Evolutionary conservation across 2,329 filamentous ascomycete species (phyloP).

Genomic region (Fusarium sterilihyphosum): DNA sequence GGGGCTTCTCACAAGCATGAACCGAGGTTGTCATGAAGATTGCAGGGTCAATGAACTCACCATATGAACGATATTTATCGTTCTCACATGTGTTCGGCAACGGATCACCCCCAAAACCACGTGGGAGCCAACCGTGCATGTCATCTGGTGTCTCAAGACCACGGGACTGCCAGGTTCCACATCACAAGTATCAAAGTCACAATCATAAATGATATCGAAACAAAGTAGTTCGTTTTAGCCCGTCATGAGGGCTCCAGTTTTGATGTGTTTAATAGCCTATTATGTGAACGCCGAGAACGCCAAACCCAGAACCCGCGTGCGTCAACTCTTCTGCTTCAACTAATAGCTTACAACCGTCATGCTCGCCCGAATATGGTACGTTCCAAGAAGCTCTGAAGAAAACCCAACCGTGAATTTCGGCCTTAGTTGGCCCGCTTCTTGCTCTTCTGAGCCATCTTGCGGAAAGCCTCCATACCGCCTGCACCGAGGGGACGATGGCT

Average conservation of each 20-base stretch:
- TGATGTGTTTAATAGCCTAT: constrained; percentile 15
- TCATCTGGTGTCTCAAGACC: constrained; percentile 13
- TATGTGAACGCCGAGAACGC: constrained; percentile 39
- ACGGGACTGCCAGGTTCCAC: background rate
- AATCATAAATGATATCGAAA: background rate
- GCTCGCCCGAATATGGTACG: background rate
- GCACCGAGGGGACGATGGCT: constrained; percentile 70
- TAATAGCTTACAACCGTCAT: constrained; percentile 32
- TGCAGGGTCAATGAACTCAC: background rate
- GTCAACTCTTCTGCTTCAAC: constrained; percentile 30
- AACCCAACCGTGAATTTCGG: background rate
- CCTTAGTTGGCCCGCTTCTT: constrained; percentile 58
- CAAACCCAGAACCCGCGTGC: constrained; percentile 25
- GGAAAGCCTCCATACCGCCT: constrained; percentile 71
- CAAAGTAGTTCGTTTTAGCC: constrained; percentile 2
- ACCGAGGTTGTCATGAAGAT: background rate
- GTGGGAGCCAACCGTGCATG: constrained; percentile 2
- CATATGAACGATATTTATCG: background rate
- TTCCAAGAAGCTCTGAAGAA: background rate
- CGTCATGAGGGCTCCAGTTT: constrained; percentile 13
- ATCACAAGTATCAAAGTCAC: background rate
- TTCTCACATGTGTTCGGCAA: background rate
- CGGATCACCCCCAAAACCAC: background rate
- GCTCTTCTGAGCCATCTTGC: constrained; percentile 71
- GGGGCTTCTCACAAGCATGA: background rate